Conservation (phyloP, 1,284 basidiomycete species). For the Trametes polyzona region DNA sequence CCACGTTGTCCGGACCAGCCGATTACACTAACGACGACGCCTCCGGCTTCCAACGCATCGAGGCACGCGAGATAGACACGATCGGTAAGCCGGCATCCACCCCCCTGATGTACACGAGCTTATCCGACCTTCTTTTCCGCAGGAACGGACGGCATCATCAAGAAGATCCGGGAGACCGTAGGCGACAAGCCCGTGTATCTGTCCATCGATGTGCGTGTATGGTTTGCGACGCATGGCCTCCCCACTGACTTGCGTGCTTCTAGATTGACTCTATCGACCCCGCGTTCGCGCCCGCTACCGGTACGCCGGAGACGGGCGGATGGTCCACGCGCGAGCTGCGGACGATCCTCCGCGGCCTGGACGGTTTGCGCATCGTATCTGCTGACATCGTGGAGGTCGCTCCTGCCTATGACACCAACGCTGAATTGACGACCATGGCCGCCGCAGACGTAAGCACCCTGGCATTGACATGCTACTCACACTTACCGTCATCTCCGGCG, state of each 20-base stretch:
- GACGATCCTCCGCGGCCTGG: conserved; percentile 73
- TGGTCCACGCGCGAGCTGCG: conserved; percentile 80
- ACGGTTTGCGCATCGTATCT: conserved; percentile 73
- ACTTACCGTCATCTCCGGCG: neutral
- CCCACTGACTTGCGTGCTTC: neutral
- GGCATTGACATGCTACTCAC: neutral
- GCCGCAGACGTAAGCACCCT: conserved; percentile 69
- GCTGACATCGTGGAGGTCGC: conserved; percentile 85
- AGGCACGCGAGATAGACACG: conserved; percentile 77
- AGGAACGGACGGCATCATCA: conserved; percentile 71
- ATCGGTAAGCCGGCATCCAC: conserved; percentile 49
- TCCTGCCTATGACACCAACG: conserved; percentile 81
- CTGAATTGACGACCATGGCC: conserved; percentile 78
- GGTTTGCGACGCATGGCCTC: neutral
- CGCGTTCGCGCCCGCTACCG: conserved; percentile 78
- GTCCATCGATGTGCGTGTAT: conserved; percentile 68
- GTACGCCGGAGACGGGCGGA: conserved; percentile 72
- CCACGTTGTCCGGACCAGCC: conserved; percentile 70
- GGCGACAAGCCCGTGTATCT: conserved; percentile 72
- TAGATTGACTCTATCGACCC: conserved; percentile 79
- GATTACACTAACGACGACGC: conserved; percentile 73
- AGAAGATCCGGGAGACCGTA: conserved; percentile 71
- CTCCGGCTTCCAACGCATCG: conserved; percentile 71
- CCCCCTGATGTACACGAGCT: neutral
- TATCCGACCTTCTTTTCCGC: neutral